These are phyloP conservation scores for Eucalyptus guilfoylei DNA, from an alignment of 345 rosid genomes.

Conservation along the genomic window DNA sequence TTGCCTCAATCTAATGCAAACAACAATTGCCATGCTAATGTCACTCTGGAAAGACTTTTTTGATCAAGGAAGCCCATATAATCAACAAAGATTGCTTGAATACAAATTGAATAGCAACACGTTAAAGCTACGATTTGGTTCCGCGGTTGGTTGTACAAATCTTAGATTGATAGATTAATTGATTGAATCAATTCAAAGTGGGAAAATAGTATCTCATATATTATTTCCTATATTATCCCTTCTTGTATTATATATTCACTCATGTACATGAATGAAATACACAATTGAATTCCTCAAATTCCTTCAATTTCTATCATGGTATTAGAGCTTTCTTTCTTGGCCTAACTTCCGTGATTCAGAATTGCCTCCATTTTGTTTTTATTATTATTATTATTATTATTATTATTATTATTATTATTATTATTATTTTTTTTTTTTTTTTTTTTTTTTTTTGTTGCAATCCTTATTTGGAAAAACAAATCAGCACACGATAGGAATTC, in stretches of 20 bases:
- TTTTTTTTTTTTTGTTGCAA: not conserved
- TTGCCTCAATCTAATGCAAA: not conserved
- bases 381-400: no score
- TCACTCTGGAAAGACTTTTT: not conserved
- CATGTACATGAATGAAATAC: not conserved
- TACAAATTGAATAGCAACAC: not conserved
- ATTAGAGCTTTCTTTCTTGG: not conserved
- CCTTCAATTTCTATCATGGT: not conserved
- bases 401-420: no score
- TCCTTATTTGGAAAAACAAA: not conserved
- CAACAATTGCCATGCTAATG: not conserved
- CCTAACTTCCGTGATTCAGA: accelerated
- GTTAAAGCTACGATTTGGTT: not conserved
- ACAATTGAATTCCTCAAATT: not conserved
- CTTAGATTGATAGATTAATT: not conserved
- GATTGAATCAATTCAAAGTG: no score
- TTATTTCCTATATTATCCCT: not conserved
- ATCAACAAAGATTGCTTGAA: not conserved
- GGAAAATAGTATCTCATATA: not conserved
- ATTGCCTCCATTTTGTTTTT: not conserved
- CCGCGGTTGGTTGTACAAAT: not conserved
- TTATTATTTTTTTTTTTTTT: no score
- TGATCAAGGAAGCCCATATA: not conserved
- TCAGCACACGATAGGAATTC: not conserved
- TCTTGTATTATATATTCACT: not conserved